Evolutionary conservation across 2,329 filamentous ascomycete genomes (phyloP).

Genomic region (Fusarium udum): DNA sequence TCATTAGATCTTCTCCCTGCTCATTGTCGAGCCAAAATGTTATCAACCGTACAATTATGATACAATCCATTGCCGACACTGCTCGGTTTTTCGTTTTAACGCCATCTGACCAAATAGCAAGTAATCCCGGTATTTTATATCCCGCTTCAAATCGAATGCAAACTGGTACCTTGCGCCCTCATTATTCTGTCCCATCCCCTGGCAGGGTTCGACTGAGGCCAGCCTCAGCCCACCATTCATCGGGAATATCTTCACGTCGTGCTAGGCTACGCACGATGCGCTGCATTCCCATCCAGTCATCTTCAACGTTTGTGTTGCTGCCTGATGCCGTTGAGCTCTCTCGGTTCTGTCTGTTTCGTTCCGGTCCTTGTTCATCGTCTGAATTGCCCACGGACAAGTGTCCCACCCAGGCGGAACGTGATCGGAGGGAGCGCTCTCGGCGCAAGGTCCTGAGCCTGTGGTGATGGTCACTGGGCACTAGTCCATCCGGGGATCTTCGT

Average conservation of each 20-base stretch:
- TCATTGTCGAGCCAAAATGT: not conserved
- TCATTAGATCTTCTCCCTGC: slow-evolving; percentile 2
- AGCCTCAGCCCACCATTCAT: slow-evolving; percentile 82
- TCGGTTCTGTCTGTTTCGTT: slow-evolving; percentile 26
- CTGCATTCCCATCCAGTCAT: slow-evolving; percentile 70
- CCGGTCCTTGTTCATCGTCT: slow-evolving; percentile 40
- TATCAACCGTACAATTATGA: slow-evolving; percentile 12
- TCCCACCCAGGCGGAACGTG: slow-evolving; percentile 39
- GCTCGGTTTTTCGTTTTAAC: slow-evolving; percentile 13
- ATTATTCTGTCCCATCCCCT: slow-evolving; percentile 42
- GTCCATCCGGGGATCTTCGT: slow-evolving; percentile 23
- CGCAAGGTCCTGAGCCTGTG: not conserved
- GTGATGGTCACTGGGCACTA: not conserved
- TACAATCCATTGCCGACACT: slow-evolving; percentile 9
- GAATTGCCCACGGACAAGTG: slow-evolving; percentile 42
- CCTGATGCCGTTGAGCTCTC: slow-evolving; percentile 35
- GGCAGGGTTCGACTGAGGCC: slow-evolving; percentile 69
- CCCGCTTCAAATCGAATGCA: slow-evolving; percentile 6
- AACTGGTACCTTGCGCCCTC: not conserved
- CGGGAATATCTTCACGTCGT: slow-evolving; percentile 77
- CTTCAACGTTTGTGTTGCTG: slow-evolving; percentile 39
- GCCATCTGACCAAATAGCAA: not conserved
- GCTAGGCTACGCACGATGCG: slow-evolving; percentile 76
- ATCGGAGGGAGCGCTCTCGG: not conserved
- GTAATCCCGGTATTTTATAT: not conserved